Evolutionary conservation across 352 stramenopile genomes (phyloP).

Genomic region (Globisporangium cystogenes): DNA sequence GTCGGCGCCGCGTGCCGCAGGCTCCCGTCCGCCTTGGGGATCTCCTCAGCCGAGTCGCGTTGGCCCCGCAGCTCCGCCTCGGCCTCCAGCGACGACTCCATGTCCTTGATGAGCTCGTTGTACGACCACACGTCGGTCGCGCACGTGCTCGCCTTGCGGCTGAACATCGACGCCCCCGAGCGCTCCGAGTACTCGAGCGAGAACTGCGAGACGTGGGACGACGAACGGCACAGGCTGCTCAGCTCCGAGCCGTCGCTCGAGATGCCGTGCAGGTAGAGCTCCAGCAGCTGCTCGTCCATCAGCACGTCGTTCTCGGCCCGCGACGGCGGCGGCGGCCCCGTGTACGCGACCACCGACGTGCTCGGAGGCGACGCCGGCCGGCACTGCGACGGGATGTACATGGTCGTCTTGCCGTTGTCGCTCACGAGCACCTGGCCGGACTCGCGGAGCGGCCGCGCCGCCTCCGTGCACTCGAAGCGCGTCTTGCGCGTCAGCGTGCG

Average conservation of each 20-base stretch:
- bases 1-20: slow-evolving; percentile 6
- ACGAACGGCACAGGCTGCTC: background rate
- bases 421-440: slow-evolving; percentile 25
- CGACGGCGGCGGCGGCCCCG: background rate
- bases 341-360: slow-evolving; percentile 3
- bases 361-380: slow-evolving; percentile 1
- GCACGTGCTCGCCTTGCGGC: slow-evolving; percentile 43
- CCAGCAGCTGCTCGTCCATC: slow-evolving; percentile 53
- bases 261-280: slow-evolving; percentile 57
- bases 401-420: slow-evolving; percentile 34
- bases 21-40: slow-evolving; percentile 3
- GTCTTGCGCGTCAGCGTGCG: slow-evolving; percentile 13
- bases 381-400: slow-evolving; percentile 38
- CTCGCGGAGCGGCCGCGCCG: slow-evolving; percentile 2
- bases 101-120: slow-evolving; percentile 61
- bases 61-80: background rate
- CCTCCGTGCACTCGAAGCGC: slow-evolving; percentile 21
- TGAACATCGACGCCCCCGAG: slow-evolving; percentile 30
- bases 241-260: slow-evolving; percentile 18
- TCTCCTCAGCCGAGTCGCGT: background rate
- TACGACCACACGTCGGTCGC: slow-evolving; percentile 53
- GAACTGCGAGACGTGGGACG: slow-evolving; percentile 20
- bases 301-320: slow-evolving; percentile 20
- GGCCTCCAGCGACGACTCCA: slow-evolving; percentile 28
- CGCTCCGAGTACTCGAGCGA: slow-evolving; percentile 19